These are phyloP conservation scores for Yamadazyma dendronema DNA, from an alignment of 1,139 yeast genomes.

Conservation along the genomic window DNA sequence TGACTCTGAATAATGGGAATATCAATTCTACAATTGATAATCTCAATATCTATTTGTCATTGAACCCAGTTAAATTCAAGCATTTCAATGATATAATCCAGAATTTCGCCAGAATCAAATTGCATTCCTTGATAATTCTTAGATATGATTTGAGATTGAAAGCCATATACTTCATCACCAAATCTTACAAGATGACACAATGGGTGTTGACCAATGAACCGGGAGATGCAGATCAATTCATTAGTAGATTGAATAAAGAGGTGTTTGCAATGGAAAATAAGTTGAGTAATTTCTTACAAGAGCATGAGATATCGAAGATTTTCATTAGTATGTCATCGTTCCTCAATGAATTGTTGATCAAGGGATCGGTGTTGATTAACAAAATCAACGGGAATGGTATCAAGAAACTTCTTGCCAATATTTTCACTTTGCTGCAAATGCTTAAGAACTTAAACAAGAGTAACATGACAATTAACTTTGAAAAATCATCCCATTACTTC, in stretches of 20 bases:
- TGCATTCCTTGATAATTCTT: constrained; percentile 52
- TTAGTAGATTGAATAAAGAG: constrained; percentile 60
- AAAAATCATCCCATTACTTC: constrained; percentile 56
- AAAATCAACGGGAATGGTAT: constrained; percentile 66
- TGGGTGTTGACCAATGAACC: constrained; percentile 51
- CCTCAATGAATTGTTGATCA: constrained; percentile 56
- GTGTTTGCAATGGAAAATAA: constrained; percentile 50
- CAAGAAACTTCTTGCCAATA: constrained; percentile 64
- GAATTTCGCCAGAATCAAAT: constrained; percentile 46
- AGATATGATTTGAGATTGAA: constrained; percentile 67
- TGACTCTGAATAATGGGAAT: constrained; percentile 5
- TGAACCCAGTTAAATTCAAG: constrained; percentile 34
- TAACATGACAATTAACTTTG: constrained; percentile 61
- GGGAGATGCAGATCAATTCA: constrained; percentile 64
- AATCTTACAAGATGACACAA: constrained; percentile 38
- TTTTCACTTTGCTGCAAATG: constrained; percentile 73
- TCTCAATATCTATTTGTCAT: constrained; percentile 34
- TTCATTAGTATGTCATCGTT: constrained; percentile 56
- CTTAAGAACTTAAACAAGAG: constrained; percentile 59
- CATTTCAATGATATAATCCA: constrained; percentile 50
- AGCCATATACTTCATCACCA: constrained; percentile 58
- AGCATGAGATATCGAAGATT: constrained; percentile 30
- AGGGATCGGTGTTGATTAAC: constrained; percentile 55
- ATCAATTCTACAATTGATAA: constrained; percentile 17
- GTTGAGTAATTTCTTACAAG: constrained; percentile 26